Conservation (phyloP, 331 rosid species). For the Saraca asoca region DNA sequence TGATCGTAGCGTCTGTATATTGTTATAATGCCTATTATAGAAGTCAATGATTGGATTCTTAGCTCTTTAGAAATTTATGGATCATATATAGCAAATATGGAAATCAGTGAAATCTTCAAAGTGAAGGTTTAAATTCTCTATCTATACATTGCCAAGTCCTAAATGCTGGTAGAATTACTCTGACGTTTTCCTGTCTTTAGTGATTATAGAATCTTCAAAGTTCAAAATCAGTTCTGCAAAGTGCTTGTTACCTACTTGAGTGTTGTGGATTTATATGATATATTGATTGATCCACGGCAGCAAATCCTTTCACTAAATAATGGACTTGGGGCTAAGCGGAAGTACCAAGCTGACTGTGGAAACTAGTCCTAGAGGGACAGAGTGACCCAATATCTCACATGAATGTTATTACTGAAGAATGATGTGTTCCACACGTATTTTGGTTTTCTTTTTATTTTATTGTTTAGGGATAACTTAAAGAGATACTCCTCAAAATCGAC, state of each 20-base stretch:
- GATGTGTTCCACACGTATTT: background rate
- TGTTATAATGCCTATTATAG: slow-evolving; percentile 25
- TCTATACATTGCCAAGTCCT: background rate
- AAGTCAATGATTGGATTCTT: slow-evolving; percentile 26
- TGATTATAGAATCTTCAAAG: slow-evolving; percentile 27
- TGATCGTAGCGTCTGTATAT: slow-evolving; percentile 15
- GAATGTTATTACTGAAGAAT: slow-evolving; percentile 10
- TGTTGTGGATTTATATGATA: slow-evolving; percentile 1
- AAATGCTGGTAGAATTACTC: background rate
- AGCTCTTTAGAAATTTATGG: slow-evolving; percentile 32
- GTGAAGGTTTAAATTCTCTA: background rate
- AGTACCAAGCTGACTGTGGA: slow-evolving; percentile 1
- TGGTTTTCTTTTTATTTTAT: slow-evolving; percentile 6
- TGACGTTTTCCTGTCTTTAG: slow-evolving; percentile 7
- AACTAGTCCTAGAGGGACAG: background rate
- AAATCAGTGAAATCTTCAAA: slow-evolving; percentile 1
- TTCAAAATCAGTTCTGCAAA: slow-evolving; percentile 12
- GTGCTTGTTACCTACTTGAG: background rate
- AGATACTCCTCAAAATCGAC: background rate
- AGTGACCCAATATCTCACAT: background rate
- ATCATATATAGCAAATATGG: slow-evolving; percentile 17
- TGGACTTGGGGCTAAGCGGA: slow-evolving; percentile 2
- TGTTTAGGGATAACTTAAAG: background rate
- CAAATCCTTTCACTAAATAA: background rate
- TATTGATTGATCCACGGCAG: slow-evolving; percentile 18